phyloP scores from a whole-genome alignment of 805 yeast species.

The Pichia nakasei region DNA sequence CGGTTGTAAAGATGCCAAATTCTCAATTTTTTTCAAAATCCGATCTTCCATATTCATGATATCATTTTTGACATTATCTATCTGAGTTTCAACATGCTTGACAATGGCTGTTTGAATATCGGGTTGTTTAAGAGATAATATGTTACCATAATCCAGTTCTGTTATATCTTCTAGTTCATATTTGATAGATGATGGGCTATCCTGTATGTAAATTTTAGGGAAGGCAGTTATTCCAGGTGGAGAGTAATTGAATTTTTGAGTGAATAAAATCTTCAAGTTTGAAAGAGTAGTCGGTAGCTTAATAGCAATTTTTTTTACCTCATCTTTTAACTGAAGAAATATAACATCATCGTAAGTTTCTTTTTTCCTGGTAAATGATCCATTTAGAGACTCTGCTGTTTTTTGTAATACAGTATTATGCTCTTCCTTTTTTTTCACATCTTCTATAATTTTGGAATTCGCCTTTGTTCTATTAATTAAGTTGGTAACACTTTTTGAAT shows the following conservation, averaged over 20 bases:
- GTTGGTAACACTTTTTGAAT: too few relatives aligned
- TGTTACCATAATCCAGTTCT: constrained; percentile 51
- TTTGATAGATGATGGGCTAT: constrained; percentile 46
- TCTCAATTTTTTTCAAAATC: constrained; percentile 18
- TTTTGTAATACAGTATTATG: not conserved
- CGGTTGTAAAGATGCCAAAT: constrained; percentile 5
- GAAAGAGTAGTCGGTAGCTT: constrained; percentile 41
- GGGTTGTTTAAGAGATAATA: constrained; percentile 51
- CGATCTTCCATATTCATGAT: constrained; percentile 21
- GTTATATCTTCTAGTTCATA: constrained; percentile 78
- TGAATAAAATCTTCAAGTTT: constrained; percentile 60
- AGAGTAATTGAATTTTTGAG: constrained; percentile 80
- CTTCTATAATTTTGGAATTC: not conserved
- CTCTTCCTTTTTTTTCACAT: not conserved
- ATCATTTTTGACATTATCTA: constrained; percentile 21
- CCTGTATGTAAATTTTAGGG: constrained; percentile 73
- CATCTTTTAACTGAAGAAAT: constrained; percentile 40
- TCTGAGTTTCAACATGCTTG: constrained; percentile 22
- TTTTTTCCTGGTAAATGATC: not conserved
- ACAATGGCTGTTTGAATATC: constrained; percentile 18
- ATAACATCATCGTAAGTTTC: not conserved
- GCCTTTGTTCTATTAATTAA: too few relatives aligned
- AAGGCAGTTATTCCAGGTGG: constrained; percentile 42
- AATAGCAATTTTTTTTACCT: constrained; percentile 46
- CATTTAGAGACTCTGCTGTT: not conserved